phyloP scores from a whole-genome alignment of 2,329 filamentous ascomycete species.

The Ciborinia camelliae region DNA sequence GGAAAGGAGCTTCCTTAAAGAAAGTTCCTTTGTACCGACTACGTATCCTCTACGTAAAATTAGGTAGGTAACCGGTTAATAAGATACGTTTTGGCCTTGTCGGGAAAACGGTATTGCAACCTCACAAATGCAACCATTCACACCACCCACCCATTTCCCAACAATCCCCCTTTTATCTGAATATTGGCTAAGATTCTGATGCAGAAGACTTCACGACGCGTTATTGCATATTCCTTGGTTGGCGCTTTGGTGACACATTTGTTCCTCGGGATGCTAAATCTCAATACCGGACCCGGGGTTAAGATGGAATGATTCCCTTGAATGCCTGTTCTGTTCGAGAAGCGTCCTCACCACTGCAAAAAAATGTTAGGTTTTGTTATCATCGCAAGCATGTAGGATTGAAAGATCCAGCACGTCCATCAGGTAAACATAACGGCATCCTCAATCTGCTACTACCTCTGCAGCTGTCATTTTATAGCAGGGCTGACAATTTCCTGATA shows the following conservation, averaged over 20 bases:
- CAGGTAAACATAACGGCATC: neutral
- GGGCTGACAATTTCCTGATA: too few relatives aligned
- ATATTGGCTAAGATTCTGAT: neutral
- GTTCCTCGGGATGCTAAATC: neutral
- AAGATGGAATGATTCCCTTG: neutral
- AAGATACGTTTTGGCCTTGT: neutral
- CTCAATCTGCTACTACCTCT: neutral
- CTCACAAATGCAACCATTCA: neutral
- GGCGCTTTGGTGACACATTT: neutral
- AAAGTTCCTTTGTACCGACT: too few relatives aligned
- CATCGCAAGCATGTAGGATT: neutral
- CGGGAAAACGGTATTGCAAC: neutral
- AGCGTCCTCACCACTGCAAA: neutral
- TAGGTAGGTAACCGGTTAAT: too few relatives aligned
- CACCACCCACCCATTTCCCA: neutral
- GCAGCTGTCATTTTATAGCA: neutral
- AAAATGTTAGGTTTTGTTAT: neutral
- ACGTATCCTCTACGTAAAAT: too few relatives aligned
- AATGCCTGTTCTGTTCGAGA: neutral
- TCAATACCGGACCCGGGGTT: neutral
- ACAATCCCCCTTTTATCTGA: neutral
- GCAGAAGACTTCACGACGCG: neutral
- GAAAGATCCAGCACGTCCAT: neutral
- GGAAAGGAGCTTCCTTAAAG: neutral
- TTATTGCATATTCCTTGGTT: neutral